Percentiles rank a stretch among this genome's conserved stretches.
Conservation (phyloP, 169 alveolate genomes). For the Prorocentrum cordatum region DNA sequence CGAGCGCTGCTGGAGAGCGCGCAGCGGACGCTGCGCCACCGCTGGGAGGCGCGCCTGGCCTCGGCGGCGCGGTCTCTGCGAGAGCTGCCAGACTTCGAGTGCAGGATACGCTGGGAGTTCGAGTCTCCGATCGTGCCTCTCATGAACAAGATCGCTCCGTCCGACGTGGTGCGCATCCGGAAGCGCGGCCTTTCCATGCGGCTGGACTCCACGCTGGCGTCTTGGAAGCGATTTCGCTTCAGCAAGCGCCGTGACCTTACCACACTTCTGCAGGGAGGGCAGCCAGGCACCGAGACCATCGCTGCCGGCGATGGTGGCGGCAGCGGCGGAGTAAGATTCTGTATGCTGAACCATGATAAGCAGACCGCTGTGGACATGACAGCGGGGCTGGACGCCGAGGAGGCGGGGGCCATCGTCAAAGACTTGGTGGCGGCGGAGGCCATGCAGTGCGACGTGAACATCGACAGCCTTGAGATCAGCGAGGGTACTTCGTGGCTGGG, state of each 20-base stretch:
- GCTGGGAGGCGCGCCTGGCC: conserved; percentile 37
- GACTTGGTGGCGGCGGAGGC: conserved; percentile 60
- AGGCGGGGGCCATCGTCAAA: conserved; percentile 28
- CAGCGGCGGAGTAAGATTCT: no score
- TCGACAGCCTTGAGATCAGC: conserved; percentile 2
- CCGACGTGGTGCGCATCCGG: conserved; percentile 35
- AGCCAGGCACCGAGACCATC: no score
- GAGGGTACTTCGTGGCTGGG: conserved; percentile 55
- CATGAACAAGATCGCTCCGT: conserved; percentile 26
- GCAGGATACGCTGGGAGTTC: conserved; percentile 51
- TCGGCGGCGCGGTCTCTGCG: conserved; percentile 18
- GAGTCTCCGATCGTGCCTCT: conserved; percentile 34
- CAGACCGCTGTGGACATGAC: conserved; percentile 40
- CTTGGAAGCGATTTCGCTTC: conserved; percentile 47
- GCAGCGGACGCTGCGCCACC: conserved; percentile 14
- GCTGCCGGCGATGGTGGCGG: no score
- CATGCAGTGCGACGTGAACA: conserved; percentile 59
- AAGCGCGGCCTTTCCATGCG: conserved; percentile 31
- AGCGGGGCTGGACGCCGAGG: conserved; percentile 24
- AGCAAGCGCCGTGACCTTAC: conserved; percentile 59
- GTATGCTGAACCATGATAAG: conserved; percentile 40
- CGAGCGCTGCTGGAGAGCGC: conserved; percentile 18
- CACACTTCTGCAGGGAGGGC: background rate
- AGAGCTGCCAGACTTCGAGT: conserved; percentile 6
- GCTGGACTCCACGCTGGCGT: conserved; percentile 40